phyloP scores from a whole-genome alignment of 306 rosid genomes.

The Rosa multiflora region DNA sequence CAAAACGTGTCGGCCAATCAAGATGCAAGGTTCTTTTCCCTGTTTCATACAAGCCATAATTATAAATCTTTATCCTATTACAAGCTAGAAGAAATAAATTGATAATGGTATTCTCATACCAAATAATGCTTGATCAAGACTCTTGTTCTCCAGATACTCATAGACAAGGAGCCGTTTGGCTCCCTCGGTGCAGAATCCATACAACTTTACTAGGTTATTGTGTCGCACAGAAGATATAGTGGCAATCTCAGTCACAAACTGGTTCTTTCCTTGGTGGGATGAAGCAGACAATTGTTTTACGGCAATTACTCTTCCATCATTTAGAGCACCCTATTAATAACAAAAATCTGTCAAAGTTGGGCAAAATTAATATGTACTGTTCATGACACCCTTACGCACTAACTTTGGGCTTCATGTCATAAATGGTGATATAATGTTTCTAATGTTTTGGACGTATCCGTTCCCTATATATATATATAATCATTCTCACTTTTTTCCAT shows the following conservation, averaged over 20 bases:
- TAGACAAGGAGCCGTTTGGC: constrained; percentile 68
- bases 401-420: background rate
- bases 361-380: too few relatives aligned
- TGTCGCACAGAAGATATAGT: constrained; percentile 84
- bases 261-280: constrained; percentile 82
- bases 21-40: constrained; percentile 16
- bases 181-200: constrained; percentile 80
- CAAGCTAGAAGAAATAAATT: background rate
- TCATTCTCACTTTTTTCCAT: too few relatives aligned
- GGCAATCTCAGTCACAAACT: constrained; percentile 80
- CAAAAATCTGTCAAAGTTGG: background rate
- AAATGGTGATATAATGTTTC: background rate
- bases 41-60: constrained; percentile 5
- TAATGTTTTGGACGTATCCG: background rate
- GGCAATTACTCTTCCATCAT: constrained; percentile 75
- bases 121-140: constrained; percentile 85
- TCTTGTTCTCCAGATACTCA: constrained; percentile 77
- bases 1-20: constrained; percentile 21
- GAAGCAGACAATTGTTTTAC: constrained; percentile 75
- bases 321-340: constrained; percentile 56
- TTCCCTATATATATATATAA: too few relatives aligned
- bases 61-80: background rate
- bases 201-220: constrained; percentile 71
- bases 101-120: constrained; percentile 42
- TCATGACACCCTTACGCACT: background rate